Base-by-base conservation (phyloP, 129 eudicot genomes). In the Sambucus nigra region DNA sequence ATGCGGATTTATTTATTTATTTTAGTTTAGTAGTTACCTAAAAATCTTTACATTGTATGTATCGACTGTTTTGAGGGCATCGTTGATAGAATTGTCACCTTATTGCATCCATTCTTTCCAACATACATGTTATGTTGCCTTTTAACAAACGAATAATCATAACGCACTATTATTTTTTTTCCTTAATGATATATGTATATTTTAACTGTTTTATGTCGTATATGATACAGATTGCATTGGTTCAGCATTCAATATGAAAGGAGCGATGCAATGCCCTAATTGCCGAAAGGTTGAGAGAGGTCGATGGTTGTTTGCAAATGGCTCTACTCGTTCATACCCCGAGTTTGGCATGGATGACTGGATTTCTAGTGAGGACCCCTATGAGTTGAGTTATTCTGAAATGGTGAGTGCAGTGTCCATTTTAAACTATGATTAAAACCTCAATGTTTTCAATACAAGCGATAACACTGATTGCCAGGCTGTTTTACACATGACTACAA, bases 261-360 rank as follows among this genome's bases (percentile, higher is more conserved):
- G 91, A 69, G 69, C 67, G 47, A 85, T 85, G 95, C 91, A 85
- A 69, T 85, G 95, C 68, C 95, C 95, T 48, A 85, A 85, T 38
- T 85, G 95, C 59, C 80, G 91, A 38, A 71, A 74, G 64, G 63
- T 77, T 28, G 95, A 85, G 76, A 78, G 63, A 57, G 95, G 95
- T 33, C 74, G 75, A 55, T 85, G 95, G 95, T 57, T 80, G 51
- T 85, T 59, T 75, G 89, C 89, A 49, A 72, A 60, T 58, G 88
- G 88, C 60, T 72, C 87, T 45, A n/a, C 87, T 42, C 69, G 68
- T 60, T 59, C 67, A 33, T 15, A 44, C 51, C 67, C 80, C 23
- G 88, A 72, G 66, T 31, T 55, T 55, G 57, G 52, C 68, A 41
- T 52, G 53, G 80, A 53, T 26, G 83, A 62, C 20, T 61, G 74